Base-by-base conservation (phyloP, 495 filamentous ascomycete genomes). In the Opeltia flavorubescens region DNA sequence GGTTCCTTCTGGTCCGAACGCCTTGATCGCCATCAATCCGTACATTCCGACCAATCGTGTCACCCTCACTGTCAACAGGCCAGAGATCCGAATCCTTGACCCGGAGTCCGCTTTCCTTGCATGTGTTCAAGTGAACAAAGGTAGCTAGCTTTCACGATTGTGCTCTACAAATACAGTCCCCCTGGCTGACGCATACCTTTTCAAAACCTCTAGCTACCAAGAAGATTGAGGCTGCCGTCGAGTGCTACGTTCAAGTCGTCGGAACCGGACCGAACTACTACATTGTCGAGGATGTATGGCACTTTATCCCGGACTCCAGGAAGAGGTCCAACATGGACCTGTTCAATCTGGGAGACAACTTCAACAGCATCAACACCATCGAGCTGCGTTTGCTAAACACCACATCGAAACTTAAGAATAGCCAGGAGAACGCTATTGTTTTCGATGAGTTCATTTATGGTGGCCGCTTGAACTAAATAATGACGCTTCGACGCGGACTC, bases 331-430 rank as follows among this genome's bases (percentile, higher is more conserved):
- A 21, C 26, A 15, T 43, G 18, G 17, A 43, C 17, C 18, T 43
- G 40, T 43, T 43, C 40, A 43, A 43, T n/a, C 15, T 43, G 15
- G 40, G 40, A 1, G 40, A 43, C 26, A 43, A 43, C 23, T 43
- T 43, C 40, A 43, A 43, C 15, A 43, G 40, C 26, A 43, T 43
- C 40, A 43, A 43, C 26, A 43, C 40, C 40, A 43, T 43, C 26
- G 40, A 43, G 40, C n/a, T 43, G 18, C 40, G 26, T 25, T 21
- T 43, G 4, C 18, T 43, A 21, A 43, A 43, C 18, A 43, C 40
- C 17, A 43, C 40, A 25, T 24, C 40, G 6, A 43, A 43, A 9
- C 40, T 43, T n/a, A 43, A 43, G 40, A 25, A 43, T 7, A 43
- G n/a, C 26, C 21, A 43, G 23, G 40, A 43, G 9, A n/a, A 25